phyloP scores from a whole-genome alignment of 2,329 filamentous ascomycete species.

The Berkeleyomyces basicola region DNA sequence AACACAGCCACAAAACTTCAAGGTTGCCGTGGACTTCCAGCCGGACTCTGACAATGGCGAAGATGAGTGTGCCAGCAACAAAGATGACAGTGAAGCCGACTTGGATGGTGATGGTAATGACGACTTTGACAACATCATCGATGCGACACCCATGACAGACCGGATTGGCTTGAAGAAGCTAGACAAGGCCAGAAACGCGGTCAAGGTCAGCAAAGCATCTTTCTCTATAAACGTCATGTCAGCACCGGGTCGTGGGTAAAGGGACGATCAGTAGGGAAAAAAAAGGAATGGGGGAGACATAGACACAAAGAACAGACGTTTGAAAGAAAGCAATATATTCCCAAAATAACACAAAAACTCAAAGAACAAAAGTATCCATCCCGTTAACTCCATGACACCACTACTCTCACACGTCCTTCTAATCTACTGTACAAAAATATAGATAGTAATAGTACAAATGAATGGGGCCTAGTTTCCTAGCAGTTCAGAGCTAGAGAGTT shows the following conservation, averaged over 20 bases:
- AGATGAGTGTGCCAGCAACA: constrained; percentile 17
- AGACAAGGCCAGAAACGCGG: constrained; percentile 36
- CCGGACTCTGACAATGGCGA: constrained; percentile 53
- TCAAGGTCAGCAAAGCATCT: constrained; percentile 31
- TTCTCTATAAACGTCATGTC: constrained; percentile 34
- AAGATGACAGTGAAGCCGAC: constrained; percentile 31
- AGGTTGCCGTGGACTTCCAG: constrained; percentile 36
- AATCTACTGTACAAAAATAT: constrained; percentile 6
- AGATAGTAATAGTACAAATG: constrained; percentile 1
- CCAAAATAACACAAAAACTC: not conserved
- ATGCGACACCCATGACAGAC: constrained; percentile 79
- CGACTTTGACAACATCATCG: constrained; percentile 84
- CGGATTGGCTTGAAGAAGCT: constrained; percentile 49
- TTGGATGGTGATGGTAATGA: constrained; percentile 40
- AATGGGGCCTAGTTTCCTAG: no score
- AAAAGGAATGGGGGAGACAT: not conserved
- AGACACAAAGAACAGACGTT: not conserved
- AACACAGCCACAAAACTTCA: constrained; percentile 30
- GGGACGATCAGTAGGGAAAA: not conserved
- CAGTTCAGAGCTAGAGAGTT: constrained; percentile 24
- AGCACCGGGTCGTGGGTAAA: constrained; percentile 26
- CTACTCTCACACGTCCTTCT: not conserved
- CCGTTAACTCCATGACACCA: not conserved
- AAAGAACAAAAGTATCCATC: not conserved
- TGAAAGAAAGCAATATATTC: not conserved